Percentiles rank a stretch among this genome's conserved stretches.
Evolutionary conservation across 495 filamentous ascomycete genomes (phyloP).

Genomic region (Lasiosphaeria miniovina): DNA sequence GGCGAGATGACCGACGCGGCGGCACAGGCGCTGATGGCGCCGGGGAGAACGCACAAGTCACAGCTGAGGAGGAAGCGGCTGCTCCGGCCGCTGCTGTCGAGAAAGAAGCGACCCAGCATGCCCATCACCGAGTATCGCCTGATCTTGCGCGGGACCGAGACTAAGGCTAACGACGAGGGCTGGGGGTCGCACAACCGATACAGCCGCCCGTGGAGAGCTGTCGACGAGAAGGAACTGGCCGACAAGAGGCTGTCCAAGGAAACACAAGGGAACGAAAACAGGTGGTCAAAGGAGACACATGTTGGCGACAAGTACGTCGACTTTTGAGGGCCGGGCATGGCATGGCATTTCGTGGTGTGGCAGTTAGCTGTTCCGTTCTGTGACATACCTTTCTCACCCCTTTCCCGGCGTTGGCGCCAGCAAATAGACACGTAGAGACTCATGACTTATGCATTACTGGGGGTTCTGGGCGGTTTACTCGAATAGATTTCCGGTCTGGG

Average conservation of each 20-base stretch:
- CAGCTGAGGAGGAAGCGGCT: background rate
- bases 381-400: too few species aligned
- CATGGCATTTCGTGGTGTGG: too few species aligned
- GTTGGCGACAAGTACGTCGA: slow-evolving; percentile 11
- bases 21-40: background rate
- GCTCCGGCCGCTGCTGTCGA: background rate
- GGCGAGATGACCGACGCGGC: slow-evolving; percentile 18
- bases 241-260: slow-evolving; percentile 12
- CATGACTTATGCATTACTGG: too few species aligned
- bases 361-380: too few species aligned
- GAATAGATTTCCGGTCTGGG: too few species aligned
- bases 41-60: background rate
- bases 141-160: slow-evolving; percentile 17
- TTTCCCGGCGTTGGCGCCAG: too few species aligned
- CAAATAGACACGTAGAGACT: too few species aligned
- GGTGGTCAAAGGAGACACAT: background rate
- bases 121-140: slow-evolving; percentile 21
- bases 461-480: too few species aligned
- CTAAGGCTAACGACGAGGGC: slow-evolving; percentile 14
- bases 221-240: slow-evolving; percentile 18
- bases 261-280: slow-evolving; percentile 7
- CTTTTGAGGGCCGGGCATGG: slow-evolving; percentile 6
- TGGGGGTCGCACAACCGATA: slow-evolving; percentile 23
- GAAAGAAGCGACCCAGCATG: slow-evolving; percentile 1
- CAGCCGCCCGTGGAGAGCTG: slow-evolving; percentile 17